These are phyloP conservation scores for Tetracladium maxilliforme DNA, from an alignment of 2,329 filamentous ascomycete species.

Conservation along the genomic window DNA sequence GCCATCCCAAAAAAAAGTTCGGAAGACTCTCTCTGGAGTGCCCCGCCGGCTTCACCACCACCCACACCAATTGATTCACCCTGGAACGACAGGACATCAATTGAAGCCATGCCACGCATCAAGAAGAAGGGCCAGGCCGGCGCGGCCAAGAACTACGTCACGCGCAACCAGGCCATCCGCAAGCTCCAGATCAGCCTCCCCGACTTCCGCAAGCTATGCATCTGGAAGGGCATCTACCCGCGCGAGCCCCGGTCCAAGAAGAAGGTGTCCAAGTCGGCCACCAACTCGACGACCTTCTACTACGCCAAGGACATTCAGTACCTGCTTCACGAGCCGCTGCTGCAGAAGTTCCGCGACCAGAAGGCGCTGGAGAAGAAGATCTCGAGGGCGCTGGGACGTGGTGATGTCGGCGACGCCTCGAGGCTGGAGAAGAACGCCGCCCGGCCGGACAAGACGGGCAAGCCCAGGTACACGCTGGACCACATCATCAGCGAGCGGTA, in stretches of 20 bases:
- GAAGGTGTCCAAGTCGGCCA: slow-evolving; percentile 86
- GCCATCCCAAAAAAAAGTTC: too few relatives aligned
- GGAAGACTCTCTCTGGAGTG: too few relatives aligned
- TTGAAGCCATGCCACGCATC: too few relatives aligned
- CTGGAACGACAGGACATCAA: too few relatives aligned
- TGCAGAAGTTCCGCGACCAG: slow-evolving; percentile 92
- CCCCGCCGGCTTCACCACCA: too few relatives aligned
- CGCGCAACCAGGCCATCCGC: slow-evolving; percentile 87
- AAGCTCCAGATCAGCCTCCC: slow-evolving; percentile 95
- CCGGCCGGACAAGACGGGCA: slow-evolving; percentile 79
- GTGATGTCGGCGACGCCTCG: slow-evolving; percentile 78
- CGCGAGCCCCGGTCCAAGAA: slow-evolving; percentile 94
- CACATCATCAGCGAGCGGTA: slow-evolving; percentile 98
- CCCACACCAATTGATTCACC: too few relatives aligned
- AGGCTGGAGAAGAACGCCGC: slow-evolving; percentile 77
- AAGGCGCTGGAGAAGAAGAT: slow-evolving; percentile 98
- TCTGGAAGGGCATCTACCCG: slow-evolving; percentile 99
- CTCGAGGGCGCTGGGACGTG: slow-evolving; percentile 75
- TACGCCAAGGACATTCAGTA: slow-evolving; percentile 95
- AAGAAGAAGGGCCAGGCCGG: too few relatives aligned
- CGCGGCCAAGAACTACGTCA: slow-evolving; percentile 96
- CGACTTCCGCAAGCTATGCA: slow-evolving; percentile 95
- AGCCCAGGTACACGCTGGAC: slow-evolving; percentile 80
- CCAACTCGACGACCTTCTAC: slow-evolving; percentile 82
- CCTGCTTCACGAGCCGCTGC: slow-evolving; percentile 86